Evolutionary conservation across 2,329 filamentous ascomycete species (phyloP), one percentile per base, ranked within the genome.

Genomic region (Penicillium sp.): DNA sequence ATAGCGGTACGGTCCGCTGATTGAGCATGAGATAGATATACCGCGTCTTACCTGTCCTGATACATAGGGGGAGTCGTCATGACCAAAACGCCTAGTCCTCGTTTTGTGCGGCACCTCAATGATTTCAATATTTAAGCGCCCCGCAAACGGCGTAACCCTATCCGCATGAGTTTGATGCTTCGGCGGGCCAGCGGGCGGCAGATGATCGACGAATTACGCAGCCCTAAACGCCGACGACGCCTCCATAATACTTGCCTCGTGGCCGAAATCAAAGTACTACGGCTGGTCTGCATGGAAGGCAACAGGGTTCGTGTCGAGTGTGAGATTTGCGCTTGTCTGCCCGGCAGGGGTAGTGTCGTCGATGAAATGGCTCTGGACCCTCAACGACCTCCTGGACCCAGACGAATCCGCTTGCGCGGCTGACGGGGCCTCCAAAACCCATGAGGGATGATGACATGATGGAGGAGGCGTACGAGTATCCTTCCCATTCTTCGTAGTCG

Each of bases 11-110:
- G 0, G 90, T 93, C 31, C 91, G 82, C 76, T 92, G 90, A 73
- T 92, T 92, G 49, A 92, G 82, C 2, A 92, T 76, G 69, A 93
- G 91, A 73, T 92, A 90, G 6, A 93, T 82, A 73, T 93, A 93
- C 57, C 80, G 86, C 0, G 89, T 92, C 69, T 86, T 81, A 0
- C 8, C 31, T 3, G 49, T 59, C 13, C 50, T 13, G 1, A 13
- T 9, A 58, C 3, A 29, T 59, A 62, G 2, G 50, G 31, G 1
- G 5, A 44, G 6, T 19, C 23, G 7, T 3, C n/a, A n/a, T 35
- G 23, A 7, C 57, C 13, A 17, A 23, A 54, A 72, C 74, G 6
- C 19, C 85, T 80, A 0, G 85, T 80, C 15, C 79, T 78, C 3
- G 93, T 79, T 0, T 90, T 89, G 41, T 84, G 81, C 0, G 90